Evolutionary conservation across 305 asterid genomes (phyloP), one percentile per base, ranked within the genome.

Genomic region (Solanum aculeatissimum): DNA sequence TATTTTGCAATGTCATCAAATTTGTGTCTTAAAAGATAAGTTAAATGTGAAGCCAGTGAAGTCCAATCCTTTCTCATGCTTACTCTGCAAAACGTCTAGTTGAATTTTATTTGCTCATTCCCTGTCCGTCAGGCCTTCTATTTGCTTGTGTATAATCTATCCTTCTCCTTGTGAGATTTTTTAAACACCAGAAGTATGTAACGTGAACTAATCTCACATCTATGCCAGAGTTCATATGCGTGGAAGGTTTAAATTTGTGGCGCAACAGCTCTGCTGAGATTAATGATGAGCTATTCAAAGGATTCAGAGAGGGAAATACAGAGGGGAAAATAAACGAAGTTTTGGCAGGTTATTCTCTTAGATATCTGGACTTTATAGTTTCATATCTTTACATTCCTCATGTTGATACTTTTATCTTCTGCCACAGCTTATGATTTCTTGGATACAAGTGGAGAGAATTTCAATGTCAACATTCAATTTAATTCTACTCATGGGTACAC

Each of bases 221-320:
- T 80, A 49, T 81, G 23, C 13, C 63, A 68, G 19, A 6, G 53
- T 69, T 16, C 32, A 70, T 78, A 47, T 89, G 91, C 7, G 82
- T 84, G 85, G 84, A 70, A 87, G 90, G 91, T 81, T 51, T 81
- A 43, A 79, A 55, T 60, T 75, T 85, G 62, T 89, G 90, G 91
- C 87, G 90, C 16, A 80, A 85, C 18, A 84, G 85, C 74, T 43
- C 58, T 79, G n/a, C 10, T 6, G 85, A 69, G 78, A 89, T 87
- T 57, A 86, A 89, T 45, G 83, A 84, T 40, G 91, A 87, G 80
- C 82, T 87, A 16, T 82, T 84, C 84, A 72, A 71, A 78, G 91
- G 91, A 27, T 83, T 58, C 85, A 60, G 58, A 54, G 60, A 82
- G n/a, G 91, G 91, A 58, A 85, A 87, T 84, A 45, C 74, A 57